Evolutionary conservation across 177 flowering plant genomes (phyloP).

Genomic region (Telopea speciosissima): DNA sequence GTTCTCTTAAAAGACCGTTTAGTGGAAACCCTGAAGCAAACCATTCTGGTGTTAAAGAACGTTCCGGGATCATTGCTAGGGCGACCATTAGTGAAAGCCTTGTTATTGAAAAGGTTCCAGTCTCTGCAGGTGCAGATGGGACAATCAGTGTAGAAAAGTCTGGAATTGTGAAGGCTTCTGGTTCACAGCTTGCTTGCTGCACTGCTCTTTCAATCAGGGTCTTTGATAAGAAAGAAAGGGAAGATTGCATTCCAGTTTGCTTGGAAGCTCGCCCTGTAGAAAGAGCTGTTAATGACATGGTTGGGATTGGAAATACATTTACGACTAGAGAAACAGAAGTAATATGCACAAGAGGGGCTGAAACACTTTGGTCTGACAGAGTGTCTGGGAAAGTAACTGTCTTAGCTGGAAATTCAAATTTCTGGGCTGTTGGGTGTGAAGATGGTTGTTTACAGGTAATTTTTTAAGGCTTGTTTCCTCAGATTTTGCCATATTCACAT

Average conservation of each 20-base stretch:
- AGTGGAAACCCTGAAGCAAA: conserved; percentile 34
- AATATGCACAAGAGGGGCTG: conserved; percentile 54
- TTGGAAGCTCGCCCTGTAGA: conserved; percentile 85
- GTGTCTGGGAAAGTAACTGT: conserved; percentile 78
- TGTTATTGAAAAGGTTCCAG: conserved; percentile 77
- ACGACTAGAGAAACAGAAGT: conserved; percentile 76
- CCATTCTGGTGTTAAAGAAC: conserved; percentile 36
- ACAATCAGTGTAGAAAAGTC: conserved; percentile 48
- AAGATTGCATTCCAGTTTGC: conserved; percentile 47
- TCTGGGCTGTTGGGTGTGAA: conserved; percentile 98
- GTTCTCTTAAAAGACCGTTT: conserved; percentile 36
- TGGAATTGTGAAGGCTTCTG: conserved; percentile 32
- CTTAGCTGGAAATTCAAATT: conserved; percentile 94
- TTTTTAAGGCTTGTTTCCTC: no score
- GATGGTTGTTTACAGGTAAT: conserved; percentile 95
- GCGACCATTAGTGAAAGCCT: conserved; percentile 73
- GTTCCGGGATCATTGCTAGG: conserved; percentile 70
- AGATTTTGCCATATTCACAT: neutral
- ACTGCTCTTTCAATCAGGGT: conserved; percentile 57
- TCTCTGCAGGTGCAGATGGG: conserved; percentile 43
- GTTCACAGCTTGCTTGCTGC: conserved; percentile 25
- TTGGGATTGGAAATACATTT: conserved; percentile 52
- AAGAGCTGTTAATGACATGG: conserved; percentile 64
- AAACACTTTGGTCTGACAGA: conserved; percentile 89
- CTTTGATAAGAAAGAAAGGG: conserved; percentile 66